Base-by-base conservation (phyloP, 208 protist genomes). In the Leishmania braziliensis region DNA sequence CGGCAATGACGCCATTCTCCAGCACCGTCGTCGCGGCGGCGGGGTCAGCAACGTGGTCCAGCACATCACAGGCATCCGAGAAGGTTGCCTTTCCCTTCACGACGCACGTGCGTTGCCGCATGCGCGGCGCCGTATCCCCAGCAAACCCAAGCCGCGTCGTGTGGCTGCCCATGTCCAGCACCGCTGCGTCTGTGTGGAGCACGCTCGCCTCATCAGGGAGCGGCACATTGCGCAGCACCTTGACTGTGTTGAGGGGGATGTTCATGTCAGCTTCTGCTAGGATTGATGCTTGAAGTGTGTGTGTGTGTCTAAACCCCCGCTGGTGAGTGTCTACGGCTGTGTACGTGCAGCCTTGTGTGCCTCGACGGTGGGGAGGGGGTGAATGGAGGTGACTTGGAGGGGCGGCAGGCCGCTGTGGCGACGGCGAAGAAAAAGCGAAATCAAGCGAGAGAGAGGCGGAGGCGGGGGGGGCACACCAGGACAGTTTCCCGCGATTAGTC, bases 131-230 rank as follows among this genome's bases (percentile, higher is more conserved):
- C 78, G 95, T 94, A 86, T 97, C 96, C 14, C 96, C 96, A 18
- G 91, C 86, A 69, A 98, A 97, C 23, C 96, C 96, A 33, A 96
- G 72, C 43, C 93, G 92, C 8, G 95, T 97, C 65, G 86, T 92
- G 88, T 93, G 89, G 73, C 88, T 92, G 29, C 96, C 96, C 81
- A 97, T 92, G 86, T 98, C 96, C 18, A 97, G 78, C 54, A 98
- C 89, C 1, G 91, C 93, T 14, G 95, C 91, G 63, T 96, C 90
- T 58, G 91, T 92, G 86, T 97, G 90, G 43, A 92, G 85, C 18
- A 86, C 80, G 58, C 86, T 84, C 39, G 95, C 94, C 82, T 98
- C 96, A 82, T 98, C 93, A 18, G 96, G 96, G 14, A 98, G 85
- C 6, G 96, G 93, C 50, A 98, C 90, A 63, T 91, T 95, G 54